These are phyloP conservation scores for Trichoderma afroharzianum DNA, from an alignment of 2,329 filamentous ascomycete genomes.

Conservation along the genomic window DNA sequence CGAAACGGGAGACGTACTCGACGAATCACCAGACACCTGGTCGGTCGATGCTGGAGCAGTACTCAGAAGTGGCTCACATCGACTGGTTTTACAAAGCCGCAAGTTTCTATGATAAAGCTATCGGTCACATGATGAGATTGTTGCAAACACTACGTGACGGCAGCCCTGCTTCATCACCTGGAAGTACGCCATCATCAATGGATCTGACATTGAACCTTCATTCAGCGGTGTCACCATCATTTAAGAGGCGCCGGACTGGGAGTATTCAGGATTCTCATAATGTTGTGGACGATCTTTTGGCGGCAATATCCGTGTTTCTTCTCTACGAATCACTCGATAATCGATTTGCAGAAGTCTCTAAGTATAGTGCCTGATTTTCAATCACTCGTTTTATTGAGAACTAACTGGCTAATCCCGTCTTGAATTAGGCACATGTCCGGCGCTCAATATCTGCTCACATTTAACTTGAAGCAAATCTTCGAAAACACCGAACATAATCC, in stretches of 20 bases:
- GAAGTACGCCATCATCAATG: neutral
- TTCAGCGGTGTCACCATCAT: neutral
- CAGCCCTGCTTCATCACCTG: neutral
- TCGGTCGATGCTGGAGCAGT: constrained; percentile 14
- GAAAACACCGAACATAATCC: neutral
- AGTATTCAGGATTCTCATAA: neutral
- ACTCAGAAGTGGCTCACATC: constrained; percentile 2
- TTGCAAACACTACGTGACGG: constrained; percentile 18
- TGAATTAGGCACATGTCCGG: constrained; percentile 19
- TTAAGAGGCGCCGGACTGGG: constrained; percentile 5
- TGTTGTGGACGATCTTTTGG: constrained; percentile 18
- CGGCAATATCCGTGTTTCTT: constrained; percentile 21
- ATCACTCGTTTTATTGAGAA: neutral
- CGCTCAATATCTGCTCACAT: constrained; percentile 18
- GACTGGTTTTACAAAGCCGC: constrained; percentile 24
- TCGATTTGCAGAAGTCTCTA: constrained; percentile 19
- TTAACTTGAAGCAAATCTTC: neutral
- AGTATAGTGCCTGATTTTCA: neutral
- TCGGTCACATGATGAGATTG: constrained; percentile 21
- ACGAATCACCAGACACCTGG: neutral
- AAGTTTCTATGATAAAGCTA: constrained; percentile 24
- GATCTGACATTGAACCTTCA: neutral
- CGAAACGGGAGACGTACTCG: constrained; percentile 12
- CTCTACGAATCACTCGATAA: constrained; percentile 23
- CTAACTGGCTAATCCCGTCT: neutral